Evolutionary conservation across 106 monocot genomes (phyloP), one percentile per base, ranked within the genome.

Genomic region (Dioscorea alata): DNA sequence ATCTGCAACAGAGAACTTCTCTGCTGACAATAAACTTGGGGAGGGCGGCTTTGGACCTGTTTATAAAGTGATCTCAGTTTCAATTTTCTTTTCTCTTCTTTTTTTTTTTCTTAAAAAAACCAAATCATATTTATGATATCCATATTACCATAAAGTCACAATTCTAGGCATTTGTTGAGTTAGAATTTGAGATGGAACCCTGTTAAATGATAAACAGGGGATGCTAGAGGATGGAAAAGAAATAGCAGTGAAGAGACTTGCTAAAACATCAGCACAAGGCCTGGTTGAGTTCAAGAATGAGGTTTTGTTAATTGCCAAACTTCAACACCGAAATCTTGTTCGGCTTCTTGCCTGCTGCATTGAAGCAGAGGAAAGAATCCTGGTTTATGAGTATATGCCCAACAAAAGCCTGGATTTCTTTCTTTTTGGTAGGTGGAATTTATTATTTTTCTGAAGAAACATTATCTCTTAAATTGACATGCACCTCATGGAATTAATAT

Each of bases 31-130:
- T 20, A 60, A 22, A 35, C 70, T 70, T 23, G 70, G 70, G 42
- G 59, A 70, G 42, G 70, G 70, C 15, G 70, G 70, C 2, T 70
- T 59, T 59, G 69, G 69, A 7, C 56, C 59, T 23, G 59, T 70
- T 4, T 70, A 60, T 22, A 48, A 48, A 35, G 58, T 70, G n/a
- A 48, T 42, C 42, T 42, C 42, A 42, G 9, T 42, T 42, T 10
- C 6, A 6, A 42, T 5, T 42, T 42, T 28, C n/a, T n/a, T 28
- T 28, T n/a, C n/a, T n/a, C n/a, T 28, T 28, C 3, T 28, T 3
- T 28, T 28, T 28, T 28, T 3, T 3, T 42, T 34, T 4, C 42
- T 6, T 42, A 6, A 42, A 28, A 1, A 28, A 28, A 28, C 1
- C 28, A 1, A 28, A 28, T 3, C 6, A 42, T 6, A 42, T 42